phyloP scores from a whole-genome alignment of 1,284 basidiomycete species.

The Testicularia cyperi region DNA sequence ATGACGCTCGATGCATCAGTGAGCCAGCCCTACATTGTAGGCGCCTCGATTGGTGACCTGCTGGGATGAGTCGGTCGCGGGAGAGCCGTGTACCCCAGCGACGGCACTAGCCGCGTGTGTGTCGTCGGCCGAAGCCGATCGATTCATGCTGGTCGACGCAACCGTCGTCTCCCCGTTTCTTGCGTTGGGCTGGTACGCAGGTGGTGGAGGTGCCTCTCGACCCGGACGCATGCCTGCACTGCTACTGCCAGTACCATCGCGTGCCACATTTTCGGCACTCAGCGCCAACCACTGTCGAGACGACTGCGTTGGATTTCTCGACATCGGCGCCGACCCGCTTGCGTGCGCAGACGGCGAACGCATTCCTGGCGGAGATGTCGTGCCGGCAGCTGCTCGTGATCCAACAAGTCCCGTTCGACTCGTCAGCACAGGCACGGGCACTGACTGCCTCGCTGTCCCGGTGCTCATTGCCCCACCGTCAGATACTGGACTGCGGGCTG shows the following conservation, averaged over 20 bases:
- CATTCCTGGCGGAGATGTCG: background rate
- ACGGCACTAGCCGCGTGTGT: background rate
- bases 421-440: conserved; percentile 17
- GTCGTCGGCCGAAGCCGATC: conserved; percentile 2
- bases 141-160: conserved; percentile 15
- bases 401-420: conserved; percentile 16
- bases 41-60: too few species aligned
- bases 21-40: background rate
- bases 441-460: too few species aligned
- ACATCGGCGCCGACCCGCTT: conserved; percentile 6
- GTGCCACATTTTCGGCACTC: conserved; percentile 17
- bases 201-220: conserved; percentile 13
- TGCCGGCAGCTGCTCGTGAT: background rate
- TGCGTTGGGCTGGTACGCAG: conserved; percentile 28
- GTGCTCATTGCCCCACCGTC: too few species aligned
- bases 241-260: conserved; percentile 5
- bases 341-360: background rate
- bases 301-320: conserved; percentile 23
- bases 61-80: too few species aligned
- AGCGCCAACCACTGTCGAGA: conserved; percentile 43
- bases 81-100: too few species aligned
- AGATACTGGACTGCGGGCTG: background rate
- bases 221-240: background rate
- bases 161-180: conserved; percentile 26
- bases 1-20: too few species aligned